These are phyloP conservation scores for Suillus discolor DNA, from an alignment of 768 basidiomycete species.

Conservation along the genomic window DNA sequence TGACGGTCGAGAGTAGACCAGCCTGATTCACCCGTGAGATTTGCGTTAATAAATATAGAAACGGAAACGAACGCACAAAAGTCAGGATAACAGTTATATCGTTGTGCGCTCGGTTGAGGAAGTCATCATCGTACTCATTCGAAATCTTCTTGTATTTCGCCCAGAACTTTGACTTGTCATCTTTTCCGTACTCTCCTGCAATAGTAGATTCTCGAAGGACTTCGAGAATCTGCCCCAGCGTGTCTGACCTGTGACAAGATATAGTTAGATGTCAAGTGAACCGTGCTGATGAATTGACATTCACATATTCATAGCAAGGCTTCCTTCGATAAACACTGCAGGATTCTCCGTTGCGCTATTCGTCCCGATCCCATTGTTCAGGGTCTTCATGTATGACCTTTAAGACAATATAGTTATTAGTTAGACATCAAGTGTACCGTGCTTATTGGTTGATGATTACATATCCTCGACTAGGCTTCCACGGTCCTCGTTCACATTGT, in stretches of 20 bases:
- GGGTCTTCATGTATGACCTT: too few species aligned
- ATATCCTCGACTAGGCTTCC: too few species aligned
- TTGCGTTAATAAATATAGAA: background rate
- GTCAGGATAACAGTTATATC: background rate
- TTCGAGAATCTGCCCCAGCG: background rate
- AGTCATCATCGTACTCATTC: background rate
- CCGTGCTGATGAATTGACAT: background rate
- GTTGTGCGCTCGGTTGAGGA: background rate
- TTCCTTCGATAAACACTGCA: background rate
- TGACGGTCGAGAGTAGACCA: slow-evolving; percentile 3
- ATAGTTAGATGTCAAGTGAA: background rate
- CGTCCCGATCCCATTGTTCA: background rate
- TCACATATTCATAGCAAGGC: background rate
- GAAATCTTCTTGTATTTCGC: background rate
- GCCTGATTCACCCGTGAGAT: background rate
- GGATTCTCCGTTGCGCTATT: background rate
- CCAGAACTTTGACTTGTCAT: background rate
- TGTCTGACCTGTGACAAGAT: background rate
- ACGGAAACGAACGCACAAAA: background rate
- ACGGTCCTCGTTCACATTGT: background rate
- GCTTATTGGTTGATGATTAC: too few species aligned
- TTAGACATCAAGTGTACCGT: too few species aligned
- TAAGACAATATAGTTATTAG: too few species aligned
- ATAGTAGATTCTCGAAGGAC: background rate
- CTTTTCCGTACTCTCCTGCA: background rate